Conservation (phyloP, 768 basidiomycete genomes). For the Collybia nuda region DNA sequence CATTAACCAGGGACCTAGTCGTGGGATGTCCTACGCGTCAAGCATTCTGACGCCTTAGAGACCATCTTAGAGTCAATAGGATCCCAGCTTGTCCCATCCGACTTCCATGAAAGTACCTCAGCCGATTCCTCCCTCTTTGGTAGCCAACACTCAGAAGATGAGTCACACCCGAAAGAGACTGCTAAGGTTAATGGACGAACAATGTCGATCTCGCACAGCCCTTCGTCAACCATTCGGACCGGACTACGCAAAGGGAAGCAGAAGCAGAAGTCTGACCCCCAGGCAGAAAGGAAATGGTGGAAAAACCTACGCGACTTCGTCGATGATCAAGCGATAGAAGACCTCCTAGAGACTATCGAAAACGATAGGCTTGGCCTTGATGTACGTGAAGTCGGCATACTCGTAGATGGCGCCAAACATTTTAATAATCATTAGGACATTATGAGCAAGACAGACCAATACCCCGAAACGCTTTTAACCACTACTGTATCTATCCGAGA, state of each 20-base stretch:
- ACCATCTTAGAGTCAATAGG: conserved; percentile 70
- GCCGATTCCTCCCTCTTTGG: conserved; percentile 79
- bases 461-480: conserved; percentile 59
- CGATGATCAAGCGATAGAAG: conserved; percentile 80
- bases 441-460: conserved; percentile 61
- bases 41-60: conserved; percentile 65
- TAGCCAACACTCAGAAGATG: conserved; percentile 58
- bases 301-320: conserved; percentile 86
- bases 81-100: conserved; percentile 71
- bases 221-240: conserved; percentile 39
- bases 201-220: conserved; percentile 29
- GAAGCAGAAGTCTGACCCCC: conserved; percentile 20
- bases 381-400: conserved; percentile 36
- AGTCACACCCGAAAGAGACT: conserved; percentile 11
- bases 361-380: conserved; percentile 66
- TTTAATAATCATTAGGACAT: conserved; percentile 48
- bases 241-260: conserved; percentile 14
- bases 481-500: conserved; percentile 57
- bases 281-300: conserved; percentile 59
- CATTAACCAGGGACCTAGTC: conserved; percentile 38
- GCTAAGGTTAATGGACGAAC: neutral
- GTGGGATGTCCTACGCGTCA: conserved; percentile 67
- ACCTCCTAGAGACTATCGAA: conserved; percentile 72
- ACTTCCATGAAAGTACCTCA: conserved; percentile 62
- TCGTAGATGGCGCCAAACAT: no score